Evolutionary conservation across 2,329 filamentous ascomycete species (phyloP).

Genomic region (Xylaria hypoxylon): DNA sequence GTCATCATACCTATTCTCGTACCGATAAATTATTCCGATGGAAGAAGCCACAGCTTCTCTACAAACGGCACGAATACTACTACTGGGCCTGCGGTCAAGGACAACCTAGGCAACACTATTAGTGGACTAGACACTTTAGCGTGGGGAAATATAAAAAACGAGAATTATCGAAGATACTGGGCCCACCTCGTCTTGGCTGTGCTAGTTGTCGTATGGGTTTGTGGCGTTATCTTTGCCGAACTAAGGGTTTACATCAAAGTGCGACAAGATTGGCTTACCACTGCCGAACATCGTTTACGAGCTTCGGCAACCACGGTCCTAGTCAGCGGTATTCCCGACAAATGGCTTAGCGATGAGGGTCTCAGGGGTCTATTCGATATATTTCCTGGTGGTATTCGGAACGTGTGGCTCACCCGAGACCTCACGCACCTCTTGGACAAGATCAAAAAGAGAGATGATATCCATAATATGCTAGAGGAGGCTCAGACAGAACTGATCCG

Average conservation of each 20-base stretch:
- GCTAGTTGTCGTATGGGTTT: slow-evolving; percentile 83
- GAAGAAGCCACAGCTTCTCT: slow-evolving; percentile 68
- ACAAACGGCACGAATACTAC: slow-evolving; percentile 39
- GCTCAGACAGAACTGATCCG: slow-evolving; percentile 89
- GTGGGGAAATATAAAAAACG: slow-evolving; percentile 83
- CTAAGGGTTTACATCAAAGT: slow-evolving; percentile 90
- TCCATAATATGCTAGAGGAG: slow-evolving; percentile 78
- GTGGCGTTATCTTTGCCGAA: slow-evolving; percentile 87
- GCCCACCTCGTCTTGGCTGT: slow-evolving; percentile 87
- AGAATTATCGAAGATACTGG: slow-evolving; percentile 78
- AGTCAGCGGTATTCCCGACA: slow-evolving; percentile 87
- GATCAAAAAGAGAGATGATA: slow-evolving; percentile 76
- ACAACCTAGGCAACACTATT: slow-evolving; percentile 52
- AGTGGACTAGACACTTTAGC: slow-evolving; percentile 83
- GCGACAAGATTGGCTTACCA: slow-evolving; percentile 93
- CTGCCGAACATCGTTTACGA: slow-evolving; percentile 90
- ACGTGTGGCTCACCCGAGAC: slow-evolving; percentile 96
- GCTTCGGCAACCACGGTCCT: slow-evolving; percentile 96
- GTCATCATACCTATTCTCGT: slow-evolving; percentile 87
- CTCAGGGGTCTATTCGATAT: slow-evolving; percentile 90
- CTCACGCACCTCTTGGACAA: slow-evolving; percentile 86
- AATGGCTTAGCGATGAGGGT: slow-evolving; percentile 88
- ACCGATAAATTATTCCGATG: slow-evolving; percentile 83
- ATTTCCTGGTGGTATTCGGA: slow-evolving; percentile 92
- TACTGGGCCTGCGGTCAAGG: slow-evolving; percentile 33